Conservation (phyloP, 495 filamentous ascomycete species). For the Xylaria telfairii region DNA sequence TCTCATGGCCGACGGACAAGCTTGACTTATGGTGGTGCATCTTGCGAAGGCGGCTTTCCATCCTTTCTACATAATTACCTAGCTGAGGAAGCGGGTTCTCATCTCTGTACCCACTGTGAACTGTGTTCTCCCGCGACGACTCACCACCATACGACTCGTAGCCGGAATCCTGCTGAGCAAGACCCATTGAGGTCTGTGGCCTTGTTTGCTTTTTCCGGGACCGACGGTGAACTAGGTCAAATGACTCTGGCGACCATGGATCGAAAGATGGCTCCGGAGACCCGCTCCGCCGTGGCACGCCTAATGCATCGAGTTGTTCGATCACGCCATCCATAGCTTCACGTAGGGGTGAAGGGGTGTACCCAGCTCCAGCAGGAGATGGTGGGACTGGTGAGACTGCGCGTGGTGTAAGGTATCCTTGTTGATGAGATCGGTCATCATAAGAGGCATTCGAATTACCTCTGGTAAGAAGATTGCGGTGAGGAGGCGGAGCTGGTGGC, state of each 20-base stretch:
- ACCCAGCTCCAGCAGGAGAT: conserved; percentile 66
- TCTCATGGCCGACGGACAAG: conserved; percentile 38
- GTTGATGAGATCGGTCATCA: conserved; percentile 34
- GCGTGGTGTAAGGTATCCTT: conserved; percentile 59
- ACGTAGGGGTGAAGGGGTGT: conserved; percentile 89
- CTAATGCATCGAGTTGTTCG: conserved; percentile 92
- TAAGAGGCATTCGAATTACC: conserved; percentile 42
- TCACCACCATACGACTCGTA: conserved; percentile 57
- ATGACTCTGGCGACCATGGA: conserved; percentile 92
- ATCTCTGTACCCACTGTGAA: conserved; percentile 48
- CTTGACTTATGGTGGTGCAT: conserved; percentile 68
- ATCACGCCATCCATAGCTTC: conserved; percentile 99
- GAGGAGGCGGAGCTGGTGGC: conserved; percentile 61
- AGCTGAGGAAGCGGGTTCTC: conserved; percentile 69
- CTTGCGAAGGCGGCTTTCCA: conserved; percentile 79
- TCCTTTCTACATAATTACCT: conserved; percentile 84
- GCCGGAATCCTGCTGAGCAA: conserved; percentile 63
- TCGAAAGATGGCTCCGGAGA: conserved; percentile 65
- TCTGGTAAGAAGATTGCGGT: conserved; percentile 47
- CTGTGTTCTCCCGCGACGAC: conserved; percentile 47
- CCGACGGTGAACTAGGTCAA: conserved; percentile 64
- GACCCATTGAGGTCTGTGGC: conserved; percentile 76
- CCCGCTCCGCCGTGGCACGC: conserved; percentile 59
- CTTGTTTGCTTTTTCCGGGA: conserved; percentile 51
- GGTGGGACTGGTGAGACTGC: conserved; percentile 62